These are phyloP conservation scores for Huntiella omanensis DNA, from an alignment of 2,329 filamentous ascomycete genomes.

Conservation along the genomic window DNA sequence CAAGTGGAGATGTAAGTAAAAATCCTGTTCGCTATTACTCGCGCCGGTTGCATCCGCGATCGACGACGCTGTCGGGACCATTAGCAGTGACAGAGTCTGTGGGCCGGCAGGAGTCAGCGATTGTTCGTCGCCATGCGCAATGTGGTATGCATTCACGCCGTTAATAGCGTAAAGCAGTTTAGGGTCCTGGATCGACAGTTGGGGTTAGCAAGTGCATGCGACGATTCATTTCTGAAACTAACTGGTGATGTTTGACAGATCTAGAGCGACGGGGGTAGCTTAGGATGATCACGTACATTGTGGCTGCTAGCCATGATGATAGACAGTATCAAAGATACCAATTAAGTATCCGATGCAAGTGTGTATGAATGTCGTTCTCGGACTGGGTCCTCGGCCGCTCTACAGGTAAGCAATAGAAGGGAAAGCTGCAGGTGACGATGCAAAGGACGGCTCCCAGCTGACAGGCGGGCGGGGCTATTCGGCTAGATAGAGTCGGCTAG, in stretches of 20 bases:
- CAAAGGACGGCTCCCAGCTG: too few relatives aligned
- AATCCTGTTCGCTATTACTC: conserved; percentile 61
- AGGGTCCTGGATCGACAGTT: conserved; percentile 29
- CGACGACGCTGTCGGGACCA: conserved; percentile 79
- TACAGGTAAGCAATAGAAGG: too few relatives aligned
- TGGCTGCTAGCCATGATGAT: conserved; percentile 9
- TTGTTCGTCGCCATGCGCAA: conserved; percentile 71
- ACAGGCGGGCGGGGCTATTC: too few relatives aligned
- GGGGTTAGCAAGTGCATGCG: conserved; percentile 5
- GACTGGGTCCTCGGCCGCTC: too few relatives aligned
- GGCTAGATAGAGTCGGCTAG: too few relatives aligned
- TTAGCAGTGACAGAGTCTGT: conserved; percentile 80
- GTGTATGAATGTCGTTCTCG: too few relatives aligned
- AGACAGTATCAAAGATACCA: not conserved
- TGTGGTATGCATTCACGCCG: conserved; percentile 79
- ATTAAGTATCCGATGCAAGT: not conserved
- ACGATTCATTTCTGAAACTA: not conserved
- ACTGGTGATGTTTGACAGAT: not conserved
- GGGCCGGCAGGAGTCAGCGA: conserved; percentile 68
- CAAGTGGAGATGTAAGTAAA: conserved; percentile 88
- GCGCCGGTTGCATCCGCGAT: conserved; percentile 37
- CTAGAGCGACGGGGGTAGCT: not conserved
- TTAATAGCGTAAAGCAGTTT: conserved; percentile 54
- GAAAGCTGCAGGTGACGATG: too few relatives aligned
- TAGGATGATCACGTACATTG: conserved; percentile 4